A percentile compares a stretch with the other conserved stretches of the same genome.
These are phyloP conservation scores for Cardamine resedifolia DNA, from an alignment of 345 rosid genomes.

Conservation along the genomic window DNA sequence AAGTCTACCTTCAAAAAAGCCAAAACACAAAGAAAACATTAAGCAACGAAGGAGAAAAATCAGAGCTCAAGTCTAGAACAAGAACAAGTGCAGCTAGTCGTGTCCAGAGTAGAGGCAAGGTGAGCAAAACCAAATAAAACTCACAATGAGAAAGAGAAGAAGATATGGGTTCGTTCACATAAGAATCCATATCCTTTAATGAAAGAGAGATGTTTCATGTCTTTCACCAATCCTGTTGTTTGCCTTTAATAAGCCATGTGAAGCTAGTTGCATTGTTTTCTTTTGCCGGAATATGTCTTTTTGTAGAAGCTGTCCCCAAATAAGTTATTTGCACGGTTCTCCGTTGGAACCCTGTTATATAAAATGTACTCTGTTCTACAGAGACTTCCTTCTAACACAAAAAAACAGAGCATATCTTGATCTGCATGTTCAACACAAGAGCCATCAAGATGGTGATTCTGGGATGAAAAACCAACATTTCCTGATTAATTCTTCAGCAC, in stretches of 20 bases:
- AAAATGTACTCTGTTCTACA: constrained; percentile 30
- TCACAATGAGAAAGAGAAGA: not conserved
- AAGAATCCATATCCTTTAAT: constrained; percentile 22
- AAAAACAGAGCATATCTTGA: constrained; percentile 21
- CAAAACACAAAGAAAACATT: constrained; percentile 27
- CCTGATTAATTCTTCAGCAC: not conserved
- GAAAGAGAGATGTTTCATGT: constrained; percentile 18
- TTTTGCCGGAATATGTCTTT: constrained; percentile 31
- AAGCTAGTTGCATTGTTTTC: constrained; percentile 31
- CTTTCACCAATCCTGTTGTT: constrained; percentile 35
- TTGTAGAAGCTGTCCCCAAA: constrained; percentile 21
- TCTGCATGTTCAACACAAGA: constrained; percentile 26
- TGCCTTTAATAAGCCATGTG: constrained; percentile 36
- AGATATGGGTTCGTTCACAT: constrained; percentile 11
- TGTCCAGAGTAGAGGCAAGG: constrained; percentile 46
- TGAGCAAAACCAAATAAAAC: constrained; percentile 41
- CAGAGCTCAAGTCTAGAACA: constrained; percentile 37
- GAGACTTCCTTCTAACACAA: constrained; percentile 6
- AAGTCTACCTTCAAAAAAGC: constrained; percentile 38
- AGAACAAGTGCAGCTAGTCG: constrained; percentile 49
- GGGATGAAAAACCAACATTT: not conserved
- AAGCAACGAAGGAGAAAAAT: constrained; percentile 38
- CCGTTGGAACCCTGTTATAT: constrained; percentile 30
- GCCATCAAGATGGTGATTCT: constrained; percentile 22
- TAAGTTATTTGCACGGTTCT: constrained; percentile 32